phyloP scores from a whole-genome alignment of 768 basidiomycete species.

The Naganishia kalamii region DNA sequence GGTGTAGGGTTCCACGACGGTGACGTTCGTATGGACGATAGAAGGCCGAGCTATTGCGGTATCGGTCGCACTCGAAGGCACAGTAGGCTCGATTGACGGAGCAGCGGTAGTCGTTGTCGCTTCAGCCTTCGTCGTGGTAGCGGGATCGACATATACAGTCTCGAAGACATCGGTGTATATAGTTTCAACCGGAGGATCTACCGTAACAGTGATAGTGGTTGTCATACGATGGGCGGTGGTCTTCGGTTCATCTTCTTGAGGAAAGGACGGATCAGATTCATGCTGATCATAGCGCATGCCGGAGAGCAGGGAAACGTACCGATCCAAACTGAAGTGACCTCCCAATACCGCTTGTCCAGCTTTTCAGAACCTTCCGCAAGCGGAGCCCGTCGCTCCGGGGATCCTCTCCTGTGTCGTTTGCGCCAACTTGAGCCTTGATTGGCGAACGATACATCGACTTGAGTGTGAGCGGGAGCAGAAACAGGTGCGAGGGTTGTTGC shows the following conservation, averaged over 20 bases:
- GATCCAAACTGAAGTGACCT: neutral
- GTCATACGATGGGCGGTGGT: neutral
- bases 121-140: too few species aligned
- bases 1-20: neutral
- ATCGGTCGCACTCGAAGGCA: too few species aligned
- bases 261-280: neutral
- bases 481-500: too few species aligned
- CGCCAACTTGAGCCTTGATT: too few species aligned
- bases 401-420: neutral
- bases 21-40: neutral
- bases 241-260: neutral
- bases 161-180: neutral
- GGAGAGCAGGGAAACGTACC: neutral
- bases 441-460: too few species aligned
- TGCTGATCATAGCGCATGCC: too few species aligned
- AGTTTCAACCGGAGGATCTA: neutral
- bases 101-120: neutral
- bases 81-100: too few species aligned
- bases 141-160: neutral
- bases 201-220: neutral
- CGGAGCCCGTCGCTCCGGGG: neutral
- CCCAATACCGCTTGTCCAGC: conserved; percentile 5
- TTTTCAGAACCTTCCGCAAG: neutral
- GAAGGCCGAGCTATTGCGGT: neutral
- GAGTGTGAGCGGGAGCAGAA: too few species aligned